Evolutionary conservation across 192 early-diverging fungal genomes (phyloP).

Genomic region (Bifiguratus adelaidae): DNA sequence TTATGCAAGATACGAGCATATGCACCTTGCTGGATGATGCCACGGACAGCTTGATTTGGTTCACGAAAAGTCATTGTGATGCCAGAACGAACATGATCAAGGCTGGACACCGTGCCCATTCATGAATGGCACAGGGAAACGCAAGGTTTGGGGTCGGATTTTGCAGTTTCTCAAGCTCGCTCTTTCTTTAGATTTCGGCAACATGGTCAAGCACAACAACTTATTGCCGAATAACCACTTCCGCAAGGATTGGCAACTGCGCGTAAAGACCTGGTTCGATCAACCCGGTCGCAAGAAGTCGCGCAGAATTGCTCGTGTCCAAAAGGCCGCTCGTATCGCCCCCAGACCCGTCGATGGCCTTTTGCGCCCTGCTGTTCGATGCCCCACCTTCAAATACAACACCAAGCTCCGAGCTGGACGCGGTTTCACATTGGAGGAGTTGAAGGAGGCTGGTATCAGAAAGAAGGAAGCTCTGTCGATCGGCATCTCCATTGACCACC

Average conservation of each 20-base stretch:
- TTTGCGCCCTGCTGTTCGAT: constrained; percentile 92
- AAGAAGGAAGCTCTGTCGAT: constrained; percentile 90
- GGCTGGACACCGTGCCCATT: too few relatives aligned
- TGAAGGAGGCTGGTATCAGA: constrained; percentile 90
- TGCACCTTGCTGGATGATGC: too few relatives aligned
- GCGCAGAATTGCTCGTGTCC: constrained; percentile 74
- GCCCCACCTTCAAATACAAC: constrained; percentile 98
- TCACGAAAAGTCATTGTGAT: too few relatives aligned
- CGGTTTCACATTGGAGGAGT: constrained; percentile 97
- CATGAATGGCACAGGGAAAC: too few relatives aligned
- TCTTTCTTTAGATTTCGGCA: not conserved
- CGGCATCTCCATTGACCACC: constrained; percentile 95
- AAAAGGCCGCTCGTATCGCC: constrained; percentile 93
- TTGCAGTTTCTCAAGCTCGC: too few relatives aligned
- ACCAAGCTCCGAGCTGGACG: constrained; percentile 90
- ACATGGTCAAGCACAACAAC: constrained; percentile 87
- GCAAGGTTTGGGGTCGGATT: too few relatives aligned
- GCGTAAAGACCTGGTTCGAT: constrained; percentile 98
- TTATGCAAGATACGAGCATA: too few relatives aligned
- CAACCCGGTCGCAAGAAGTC: constrained; percentile 93
- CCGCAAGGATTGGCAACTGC: constrained; percentile 96
- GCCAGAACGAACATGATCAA: too few relatives aligned
- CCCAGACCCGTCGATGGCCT: constrained; percentile 94
- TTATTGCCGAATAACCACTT: constrained; percentile 90
- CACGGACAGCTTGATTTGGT: too few relatives aligned